phyloP scores from a whole-genome alignment of 768 basidiomycete genomes.

The Mycena galericulata region DNA sequence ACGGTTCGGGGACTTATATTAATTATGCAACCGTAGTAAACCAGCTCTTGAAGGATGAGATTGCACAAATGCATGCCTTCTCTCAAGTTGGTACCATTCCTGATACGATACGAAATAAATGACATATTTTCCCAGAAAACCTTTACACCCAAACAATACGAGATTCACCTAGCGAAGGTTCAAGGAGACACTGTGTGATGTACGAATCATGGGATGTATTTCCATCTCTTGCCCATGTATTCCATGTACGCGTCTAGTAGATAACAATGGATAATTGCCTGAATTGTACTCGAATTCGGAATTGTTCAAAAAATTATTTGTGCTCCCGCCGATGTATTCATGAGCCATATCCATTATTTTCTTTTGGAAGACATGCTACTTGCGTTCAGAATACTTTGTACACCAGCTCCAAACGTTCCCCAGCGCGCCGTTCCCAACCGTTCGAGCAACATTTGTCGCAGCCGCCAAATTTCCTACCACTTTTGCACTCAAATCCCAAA shows the following conservation, averaged over 20 bases:
- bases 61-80: slow-evolving; percentile 88
- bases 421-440: slow-evolving; percentile 42
- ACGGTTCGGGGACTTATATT: background rate
- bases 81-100: slow-evolving; percentile 71
- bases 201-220: no score
- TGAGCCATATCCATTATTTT: background rate
- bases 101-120: background rate
- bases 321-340: background rate
- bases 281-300: no score
- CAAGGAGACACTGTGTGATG: no score
- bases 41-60: slow-evolving; percentile 77
- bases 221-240: no score
- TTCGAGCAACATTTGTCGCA: slow-evolving; percentile 47
- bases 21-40: slow-evolving; percentile 65
- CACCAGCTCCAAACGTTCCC: slow-evolving; percentile 42
- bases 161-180: slow-evolving; percentile 58
- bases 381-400: slow-evolving; percentile 44
- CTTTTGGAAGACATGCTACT: background rate
- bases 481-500: slow-evolving; percentile 55
- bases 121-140: slow-evolving; percentile 65
- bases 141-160: slow-evolving; percentile 76
- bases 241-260: no score
- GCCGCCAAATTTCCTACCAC: slow-evolving; percentile 59
- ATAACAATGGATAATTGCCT: no score
- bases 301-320: no score